Evolutionary conservation across 257 asterid genomes (phyloP), one percentile per base, ranked within the genome.

Genomic region (Fraxinus anomala): DNA sequence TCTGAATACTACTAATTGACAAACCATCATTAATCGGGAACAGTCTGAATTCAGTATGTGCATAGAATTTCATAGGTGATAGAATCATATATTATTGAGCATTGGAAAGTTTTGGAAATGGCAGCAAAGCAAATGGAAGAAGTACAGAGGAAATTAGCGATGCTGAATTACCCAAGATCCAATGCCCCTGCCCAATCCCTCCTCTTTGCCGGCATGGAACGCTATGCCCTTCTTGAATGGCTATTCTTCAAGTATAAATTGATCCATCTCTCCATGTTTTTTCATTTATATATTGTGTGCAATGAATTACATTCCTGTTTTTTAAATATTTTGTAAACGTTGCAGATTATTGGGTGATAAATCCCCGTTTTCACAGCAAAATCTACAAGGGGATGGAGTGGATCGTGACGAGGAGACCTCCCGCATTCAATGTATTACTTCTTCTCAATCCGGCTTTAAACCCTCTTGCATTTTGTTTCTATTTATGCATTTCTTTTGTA

Each of bases 151-250:
- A 95, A 93, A 88, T 77, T 95, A 56, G 80, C 83, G 67, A 67
- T 71, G 84, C 73, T 95, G 88, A 88, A 87, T 78, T 95, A 93
- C 86, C 86, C 93, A 16, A 91, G 97, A 87, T 90, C 97, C 19
- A 91, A 90, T 84, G 96, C 96, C 6, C 97, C 99, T 61, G 91
- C 98, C 21, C 99, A 95, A 83, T 92, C 99, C 2, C 97, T 95
- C 49, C 98, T 95, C 85, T 95, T 92, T 51, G 99, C 98, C 85
- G 98, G 98, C 96, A 91, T 93, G 98, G 99, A 95, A 73, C 96
- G 99, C 74, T 93, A 95, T 59, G 99, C 99, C 72, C 97, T 95
- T 79, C 97, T 95, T 21, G 99, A 95, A 80, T 95, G 98, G 97
- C 97, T 95, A 73, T 93, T 95, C 89, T 95, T 95, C 92, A 95